Conservation (phyloP, 768 basidiomycete genomes). For the Termitomyces sp. region DNA sequence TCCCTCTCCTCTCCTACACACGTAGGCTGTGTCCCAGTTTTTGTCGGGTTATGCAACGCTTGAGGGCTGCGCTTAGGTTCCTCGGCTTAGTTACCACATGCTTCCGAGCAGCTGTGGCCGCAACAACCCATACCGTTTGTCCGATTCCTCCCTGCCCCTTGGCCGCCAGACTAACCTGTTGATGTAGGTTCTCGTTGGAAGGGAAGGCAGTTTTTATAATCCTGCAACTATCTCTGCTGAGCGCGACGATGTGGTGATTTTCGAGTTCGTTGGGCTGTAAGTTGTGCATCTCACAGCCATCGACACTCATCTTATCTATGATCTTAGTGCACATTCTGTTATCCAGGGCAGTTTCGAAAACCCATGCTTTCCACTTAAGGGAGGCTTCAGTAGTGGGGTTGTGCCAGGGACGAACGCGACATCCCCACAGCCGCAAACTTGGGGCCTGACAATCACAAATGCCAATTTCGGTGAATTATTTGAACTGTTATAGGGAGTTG, state of each 20-base stretch:
- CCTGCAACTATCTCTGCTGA: constrained; percentile 27
- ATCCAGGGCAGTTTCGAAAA: constrained; percentile 30
- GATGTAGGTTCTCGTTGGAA: constrained; percentile 33
- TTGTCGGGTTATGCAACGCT: constrained; percentile 1
- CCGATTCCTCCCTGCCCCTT: background rate
- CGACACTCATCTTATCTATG: background rate
- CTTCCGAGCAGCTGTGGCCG: constrained; percentile 4
- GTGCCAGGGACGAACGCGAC: constrained; percentile 18
- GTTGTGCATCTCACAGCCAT: background rate
- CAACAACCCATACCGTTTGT: constrained; percentile 12
- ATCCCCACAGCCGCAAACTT: constrained; percentile 16
- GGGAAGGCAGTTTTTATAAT: constrained; percentile 33
- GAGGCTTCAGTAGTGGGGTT: constrained; percentile 37
- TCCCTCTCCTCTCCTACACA: background rate
- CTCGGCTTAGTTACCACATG: background rate
- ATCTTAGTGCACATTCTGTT: constrained; percentile 32
- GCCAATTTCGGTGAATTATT: constrained; percentile 20
- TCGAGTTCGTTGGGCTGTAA: constrained; percentile 35
- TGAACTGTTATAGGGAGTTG: background rate
- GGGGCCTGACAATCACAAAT: constrained; percentile 32
- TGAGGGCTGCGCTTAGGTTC: background rate
- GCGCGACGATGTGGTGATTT: constrained; percentile 30
- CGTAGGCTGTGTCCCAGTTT: background rate
- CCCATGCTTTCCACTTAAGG: constrained; percentile 33
- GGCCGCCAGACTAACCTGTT: background rate